Conservation (phyloP, 2,329 filamentous ascomycete species). For the Microascus cirrosus region DNA sequence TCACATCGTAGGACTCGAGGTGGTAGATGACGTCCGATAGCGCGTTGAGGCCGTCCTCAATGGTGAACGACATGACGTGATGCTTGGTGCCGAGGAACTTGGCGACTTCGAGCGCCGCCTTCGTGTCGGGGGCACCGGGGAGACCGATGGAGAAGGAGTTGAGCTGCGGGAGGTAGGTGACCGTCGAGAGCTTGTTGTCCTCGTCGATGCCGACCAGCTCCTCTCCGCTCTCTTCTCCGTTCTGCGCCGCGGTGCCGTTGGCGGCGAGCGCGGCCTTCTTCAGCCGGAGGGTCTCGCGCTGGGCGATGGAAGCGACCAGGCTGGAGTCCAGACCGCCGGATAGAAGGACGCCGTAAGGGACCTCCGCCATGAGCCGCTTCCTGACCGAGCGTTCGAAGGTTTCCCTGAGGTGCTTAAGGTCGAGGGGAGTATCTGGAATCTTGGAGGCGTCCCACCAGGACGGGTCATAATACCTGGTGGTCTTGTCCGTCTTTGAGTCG, state of each 20-base stretch:
- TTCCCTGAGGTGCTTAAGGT: constrained; percentile 71
- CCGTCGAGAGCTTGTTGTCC: constrained; percentile 75
- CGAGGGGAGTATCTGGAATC: constrained; percentile 68
- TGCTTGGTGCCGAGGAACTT: constrained; percentile 97
- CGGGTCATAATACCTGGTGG: constrained; percentile 83
- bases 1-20: constrained; percentile 95
- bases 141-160: constrained; percentile 99
- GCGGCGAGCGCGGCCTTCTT: constrained; percentile 50
- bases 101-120: constrained; percentile 84
- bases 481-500: constrained; percentile 80
- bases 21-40: constrained; percentile 97
- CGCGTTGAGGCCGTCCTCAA: constrained; percentile 93
- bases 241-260: constrained; percentile 27
- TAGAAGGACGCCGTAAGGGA: constrained; percentile 90
- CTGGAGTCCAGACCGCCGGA: constrained; percentile 95
- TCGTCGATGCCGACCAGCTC: constrained; percentile 91
- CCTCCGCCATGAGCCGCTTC: constrained; percentile 97
- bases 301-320: constrained; percentile 87
- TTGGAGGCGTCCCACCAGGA: constrained; percentile 80
- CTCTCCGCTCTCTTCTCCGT: constrained; percentile 44
- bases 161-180: constrained; percentile 86
- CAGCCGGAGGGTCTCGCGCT: constrained; percentile 76
- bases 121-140: constrained; percentile 82
- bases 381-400: constrained; percentile 83
- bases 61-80: constrained; percentile 95